Conservation (phyloP, 768 basidiomycete genomes). For the Phaeotremella skinneri region DNA sequence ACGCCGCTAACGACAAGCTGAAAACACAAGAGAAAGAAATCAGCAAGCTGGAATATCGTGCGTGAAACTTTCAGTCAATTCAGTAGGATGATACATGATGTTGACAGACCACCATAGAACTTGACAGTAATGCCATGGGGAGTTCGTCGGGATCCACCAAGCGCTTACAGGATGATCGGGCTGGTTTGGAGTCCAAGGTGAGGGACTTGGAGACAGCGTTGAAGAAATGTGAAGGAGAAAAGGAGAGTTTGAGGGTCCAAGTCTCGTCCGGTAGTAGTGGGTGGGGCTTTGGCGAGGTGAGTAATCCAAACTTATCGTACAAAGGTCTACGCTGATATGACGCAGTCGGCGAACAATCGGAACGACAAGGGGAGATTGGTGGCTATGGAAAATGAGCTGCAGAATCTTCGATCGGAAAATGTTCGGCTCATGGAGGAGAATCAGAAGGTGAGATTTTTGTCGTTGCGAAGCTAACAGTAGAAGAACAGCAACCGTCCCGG, state of each 20-base stretch:
- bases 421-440: constrained; percentile 18
- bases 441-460: constrained; percentile 12
- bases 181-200: constrained; percentile 25
- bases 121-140: constrained; percentile 15
- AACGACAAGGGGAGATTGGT: constrained; percentile 25
- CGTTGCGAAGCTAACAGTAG: neutral
- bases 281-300: constrained; percentile 15
- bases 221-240: constrained; percentile 26
- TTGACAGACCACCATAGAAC: constrained; percentile 13
- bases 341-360: constrained; percentile 16
- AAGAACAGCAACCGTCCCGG: neutral
- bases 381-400: constrained; percentile 31
- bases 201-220: constrained; percentile 27
- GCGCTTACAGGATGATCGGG: constrained; percentile 21
- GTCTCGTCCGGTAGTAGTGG: constrained; percentile 7
- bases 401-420: constrained; percentile 34
- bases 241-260: constrained; percentile 27
- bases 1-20: constrained; percentile 28
- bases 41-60: constrained; percentile 40
- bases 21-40: constrained; percentile 45
- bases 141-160: constrained; percentile 9
- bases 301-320: constrained; percentile 1
- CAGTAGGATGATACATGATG: neutral
- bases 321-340: neutral
- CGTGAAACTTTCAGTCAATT: constrained; percentile 1